A percentile compares a stretch with the other conserved stretches of the same genome.
phyloP scores from a whole-genome alignment of 2,329 filamentous ascomycete species.

The Penicillium fuscoglaucum region DNA sequence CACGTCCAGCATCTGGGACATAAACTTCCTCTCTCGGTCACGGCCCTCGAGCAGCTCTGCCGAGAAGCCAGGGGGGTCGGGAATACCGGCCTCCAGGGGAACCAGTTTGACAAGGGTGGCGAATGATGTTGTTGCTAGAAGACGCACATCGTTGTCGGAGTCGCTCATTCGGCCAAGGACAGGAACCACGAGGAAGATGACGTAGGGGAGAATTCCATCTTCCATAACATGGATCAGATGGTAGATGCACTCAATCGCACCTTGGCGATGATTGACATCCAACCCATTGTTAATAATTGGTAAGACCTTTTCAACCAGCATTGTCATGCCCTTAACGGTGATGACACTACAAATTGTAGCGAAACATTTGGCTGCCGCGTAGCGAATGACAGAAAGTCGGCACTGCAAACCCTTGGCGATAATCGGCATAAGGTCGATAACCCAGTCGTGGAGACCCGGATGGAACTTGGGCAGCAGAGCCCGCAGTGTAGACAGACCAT shows the following conservation, averaged over 20 bases:
- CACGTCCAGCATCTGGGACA: constrained; percentile 90
- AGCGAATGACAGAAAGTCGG: constrained; percentile 85
- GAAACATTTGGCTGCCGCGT: constrained; percentile 95
- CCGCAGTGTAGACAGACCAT: constrained; percentile 88
- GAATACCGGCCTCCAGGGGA: constrained; percentile 93
- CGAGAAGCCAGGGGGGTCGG: constrained; percentile 90
- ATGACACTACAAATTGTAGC: constrained; percentile 97
- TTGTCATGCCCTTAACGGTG: constrained; percentile 91
- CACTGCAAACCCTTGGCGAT: constrained; percentile 87
- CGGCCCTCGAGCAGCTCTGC: constrained; percentile 83
- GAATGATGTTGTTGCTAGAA: constrained; percentile 95
- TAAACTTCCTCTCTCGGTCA: constrained; percentile 93
- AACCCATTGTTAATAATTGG: constrained; percentile 88
- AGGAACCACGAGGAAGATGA: constrained; percentile 97
- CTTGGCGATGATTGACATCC: constrained; percentile 86
- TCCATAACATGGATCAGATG: constrained; percentile 99
- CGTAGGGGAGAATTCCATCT: constrained; percentile 90
- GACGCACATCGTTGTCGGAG: constrained; percentile 89
- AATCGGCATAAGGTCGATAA: constrained; percentile 79
- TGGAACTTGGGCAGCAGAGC: constrained; percentile 92
- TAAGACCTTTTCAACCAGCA: constrained; percentile 87
- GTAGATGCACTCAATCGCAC: constrained; percentile 92
- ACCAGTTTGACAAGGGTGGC: constrained; percentile 96
- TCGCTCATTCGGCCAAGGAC: constrained; percentile 98
- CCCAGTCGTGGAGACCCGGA: constrained; percentile 70